These are phyloP conservation scores for Marasmius fiardii DNA, from an alignment of 1,284 basidiomycete genomes.

Conservation along the genomic window DNA sequence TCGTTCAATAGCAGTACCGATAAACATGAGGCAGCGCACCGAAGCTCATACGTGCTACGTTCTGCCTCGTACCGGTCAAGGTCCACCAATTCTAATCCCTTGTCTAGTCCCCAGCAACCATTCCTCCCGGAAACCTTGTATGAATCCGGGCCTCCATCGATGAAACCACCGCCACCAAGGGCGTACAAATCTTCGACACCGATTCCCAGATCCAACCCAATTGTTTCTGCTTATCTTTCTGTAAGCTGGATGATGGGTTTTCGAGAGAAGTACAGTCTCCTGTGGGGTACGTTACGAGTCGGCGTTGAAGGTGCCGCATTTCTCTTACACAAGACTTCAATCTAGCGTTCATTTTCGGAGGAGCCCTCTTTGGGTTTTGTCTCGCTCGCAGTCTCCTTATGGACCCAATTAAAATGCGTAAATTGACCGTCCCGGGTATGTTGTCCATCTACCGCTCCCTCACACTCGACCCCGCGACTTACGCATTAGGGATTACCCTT, in stretches of 20 bases:
- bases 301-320: too few species aligned
- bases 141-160: not conserved
- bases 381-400: slow-evolving; percentile 21
- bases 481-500: too few species aligned
- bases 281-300: slow-evolving; percentile 14
- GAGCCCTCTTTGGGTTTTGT: slow-evolving; percentile 23
- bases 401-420: slow-evolving; percentile 12
- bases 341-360: slow-evolving; percentile 22
- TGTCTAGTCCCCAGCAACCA: not conserved
- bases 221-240: slow-evolving; percentile 16
- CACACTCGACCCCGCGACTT: too few species aligned
- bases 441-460: not conserved
- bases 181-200: too few species aligned
- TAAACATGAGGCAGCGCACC: not conserved
- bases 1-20: too few species aligned
- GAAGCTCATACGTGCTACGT: not conserved
- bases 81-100: not conserved
- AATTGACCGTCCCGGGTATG: slow-evolving; percentile 18
- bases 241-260: slow-evolving; percentile 26
- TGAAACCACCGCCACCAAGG: not conserved
- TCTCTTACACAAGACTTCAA: too few species aligned
- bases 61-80: not conserved
- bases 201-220: not conserved
- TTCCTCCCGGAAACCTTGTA: not conserved
- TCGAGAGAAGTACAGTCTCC: slow-evolving; percentile 21